phyloP scores from a whole-genome alignment of 2,329 filamentous ascomycete species.

The Aureobasidium sp. region DNA sequence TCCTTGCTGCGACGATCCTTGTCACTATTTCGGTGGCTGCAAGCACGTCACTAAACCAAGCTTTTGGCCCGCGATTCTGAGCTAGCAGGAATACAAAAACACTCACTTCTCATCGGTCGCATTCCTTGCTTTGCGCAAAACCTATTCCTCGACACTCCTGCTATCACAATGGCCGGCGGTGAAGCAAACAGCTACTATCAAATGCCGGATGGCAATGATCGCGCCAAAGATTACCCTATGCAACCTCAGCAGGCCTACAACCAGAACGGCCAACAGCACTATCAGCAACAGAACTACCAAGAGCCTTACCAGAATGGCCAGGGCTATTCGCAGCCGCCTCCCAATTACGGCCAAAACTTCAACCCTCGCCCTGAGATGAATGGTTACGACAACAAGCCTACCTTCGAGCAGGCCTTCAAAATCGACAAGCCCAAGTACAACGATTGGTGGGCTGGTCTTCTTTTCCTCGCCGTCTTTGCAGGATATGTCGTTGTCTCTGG shows the following conservation, averaged over 20 bases:
- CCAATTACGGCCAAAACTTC: conserved; percentile 32
- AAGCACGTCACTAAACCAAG: neutral
- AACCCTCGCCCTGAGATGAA: conserved; percentile 19
- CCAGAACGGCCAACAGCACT: conserved; percentile 19
- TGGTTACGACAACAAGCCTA: conserved; percentile 37
- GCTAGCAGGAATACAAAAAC: conserved; percentile 12
- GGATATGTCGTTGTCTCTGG: conserved; percentile 72
- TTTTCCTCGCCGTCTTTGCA: conserved; percentile 61
- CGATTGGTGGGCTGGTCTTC: conserved; percentile 77
- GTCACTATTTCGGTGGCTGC: neutral
- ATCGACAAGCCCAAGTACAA: conserved; percentile 79
- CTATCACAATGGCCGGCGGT: conserved; percentile 18
- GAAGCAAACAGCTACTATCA: conserved; percentile 34
- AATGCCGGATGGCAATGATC: conserved; percentile 16
- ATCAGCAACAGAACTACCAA: conserved; percentile 24
- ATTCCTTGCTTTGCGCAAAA: neutral
- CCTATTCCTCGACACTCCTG: neutral
- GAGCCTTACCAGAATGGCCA: conserved; percentile 17
- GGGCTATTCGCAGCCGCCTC: conserved; percentile 24
- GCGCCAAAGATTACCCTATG: conserved; percentile 15
- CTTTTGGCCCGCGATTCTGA: neutral
- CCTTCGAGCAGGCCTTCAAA: conserved; percentile 75
- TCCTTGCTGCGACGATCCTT: neutral
- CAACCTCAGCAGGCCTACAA: conserved; percentile 7
- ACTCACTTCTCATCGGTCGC: neutral